Evolutionary conservation across 306 rosid genomes (phyloP).

Genomic region (Cicer chorassanicum): DNA sequence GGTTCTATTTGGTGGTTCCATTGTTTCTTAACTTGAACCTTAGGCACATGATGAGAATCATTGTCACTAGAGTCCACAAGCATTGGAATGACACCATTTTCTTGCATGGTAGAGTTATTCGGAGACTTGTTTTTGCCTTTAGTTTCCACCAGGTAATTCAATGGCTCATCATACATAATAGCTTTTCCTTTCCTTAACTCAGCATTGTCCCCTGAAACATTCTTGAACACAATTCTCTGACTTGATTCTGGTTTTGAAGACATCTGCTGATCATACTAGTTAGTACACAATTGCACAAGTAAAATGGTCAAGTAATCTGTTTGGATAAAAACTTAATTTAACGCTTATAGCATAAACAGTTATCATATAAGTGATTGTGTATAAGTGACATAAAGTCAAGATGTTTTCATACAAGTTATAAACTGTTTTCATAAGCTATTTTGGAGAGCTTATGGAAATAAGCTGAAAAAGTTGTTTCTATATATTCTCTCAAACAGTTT

Average conservation of each 20-base stretch:
- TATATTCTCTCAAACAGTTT: too few species aligned
- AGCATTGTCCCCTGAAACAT: slow-evolving; percentile 30
- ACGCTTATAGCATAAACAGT: too few species aligned
- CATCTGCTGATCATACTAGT: slow-evolving; percentile 46
- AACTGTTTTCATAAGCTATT: too few species aligned
- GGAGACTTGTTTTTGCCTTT: slow-evolving; percentile 34
- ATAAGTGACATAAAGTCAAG: too few species aligned
- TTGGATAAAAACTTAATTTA: too few species aligned
- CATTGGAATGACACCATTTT: slow-evolving; percentile 31
- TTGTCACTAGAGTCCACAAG: slow-evolving; percentile 37
- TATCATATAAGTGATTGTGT: too few species aligned
- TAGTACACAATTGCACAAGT: slow-evolving; percentile 26
- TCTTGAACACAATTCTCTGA: slow-evolving; percentile 35
- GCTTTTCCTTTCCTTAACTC: slow-evolving; percentile 39
- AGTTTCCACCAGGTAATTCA: slow-evolving; percentile 47
- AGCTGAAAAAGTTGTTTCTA: too few species aligned
- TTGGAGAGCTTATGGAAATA: too few species aligned
- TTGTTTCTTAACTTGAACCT: slow-evolving; percentile 3
- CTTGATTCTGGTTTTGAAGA: slow-evolving; percentile 42
- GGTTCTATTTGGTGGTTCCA: slow-evolving; percentile 23
- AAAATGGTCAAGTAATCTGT: slow-evolving; percentile 3
- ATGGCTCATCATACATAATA: slow-evolving; percentile 37
- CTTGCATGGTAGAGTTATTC: slow-evolving; percentile 32
- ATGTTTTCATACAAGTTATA: too few species aligned
- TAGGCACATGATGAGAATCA: slow-evolving; percentile 22